Evolutionary conservation across 805 yeast genomes (phyloP), one percentile per base, ranked within the genome.

Genomic region (Tanozyma kutaoensis): DNA sequence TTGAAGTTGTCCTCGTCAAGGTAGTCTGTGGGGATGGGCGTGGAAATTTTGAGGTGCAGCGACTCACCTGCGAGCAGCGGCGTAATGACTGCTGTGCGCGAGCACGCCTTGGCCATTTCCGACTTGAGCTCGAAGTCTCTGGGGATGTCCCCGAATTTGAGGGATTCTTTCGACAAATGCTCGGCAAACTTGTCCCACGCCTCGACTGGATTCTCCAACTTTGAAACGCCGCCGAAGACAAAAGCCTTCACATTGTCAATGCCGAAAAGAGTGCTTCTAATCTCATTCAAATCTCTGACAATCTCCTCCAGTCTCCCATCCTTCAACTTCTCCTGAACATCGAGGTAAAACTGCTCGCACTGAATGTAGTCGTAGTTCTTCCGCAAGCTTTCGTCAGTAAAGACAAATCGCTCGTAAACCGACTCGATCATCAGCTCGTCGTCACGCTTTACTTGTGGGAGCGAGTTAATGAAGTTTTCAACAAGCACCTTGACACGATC

Each of bases 41-140:
- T 63, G 5, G 72, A 50, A 1, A 79, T 45, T 14, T 66, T 56
- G 52, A 84, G 55, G 42, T 70, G 79, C 4, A 88, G 66, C 0
- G 95, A 76, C 36, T 84, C 94, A 0, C 93, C 75, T 1, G 91
- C 85, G n/a, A n/a, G n/a, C n/a, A n/a, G n/a, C 4, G 96, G 86
- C 2, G 84, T 72, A 0, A 80, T 64, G 2, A 78, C 64, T 1
- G 91, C 88, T 23, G 63, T 60, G 2, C 55, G 46, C 2, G 66
- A 46, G 24, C 81, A 72, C 0, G 43, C 31, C 13, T 42, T 33
- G 22, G 94, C 94, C 4, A 66, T 42, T 2, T 56, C 53, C 2
- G 91, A 72, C 22, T 67, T 55, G 23, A 68, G 67, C 5, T 64
- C 54, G 26, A 55, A 48, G 3, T 80, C 57, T 12, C 71, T 61